These are phyloP conservation scores for Sindora glabra DNA, from an alignment of 306 rosid species.

Conservation along the genomic window DNA sequence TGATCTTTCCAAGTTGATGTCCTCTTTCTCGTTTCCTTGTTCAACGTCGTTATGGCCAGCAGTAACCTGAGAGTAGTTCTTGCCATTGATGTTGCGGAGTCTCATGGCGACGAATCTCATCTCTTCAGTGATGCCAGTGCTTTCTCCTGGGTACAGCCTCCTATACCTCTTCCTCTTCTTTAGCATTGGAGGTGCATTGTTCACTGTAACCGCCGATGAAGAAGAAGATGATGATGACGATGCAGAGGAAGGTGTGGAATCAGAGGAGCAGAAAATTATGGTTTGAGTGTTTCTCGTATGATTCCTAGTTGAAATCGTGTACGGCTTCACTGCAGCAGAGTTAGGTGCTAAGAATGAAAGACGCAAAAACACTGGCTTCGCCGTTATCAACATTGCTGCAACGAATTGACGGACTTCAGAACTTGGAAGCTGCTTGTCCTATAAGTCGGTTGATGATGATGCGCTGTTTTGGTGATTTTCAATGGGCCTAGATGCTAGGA, in stretches of 20 bases:
- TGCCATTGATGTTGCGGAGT: slow-evolving; percentile 44
- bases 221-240: neutral
- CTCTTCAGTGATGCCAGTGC: slow-evolving; percentile 79
- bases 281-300: neutral
- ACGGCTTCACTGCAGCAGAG: neutral
- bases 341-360: neutral
- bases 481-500: too few relatives aligned
- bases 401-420: too few relatives aligned
- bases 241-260: slow-evolving; percentile 1
- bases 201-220: neutral
- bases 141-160: slow-evolving; percentile 73
- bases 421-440: too few relatives aligned
- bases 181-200: slow-evolving; percentile 17
- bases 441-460: too few relatives aligned
- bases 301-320: neutral
- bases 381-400: slow-evolving; percentile 27
- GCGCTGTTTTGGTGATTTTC: too few relatives aligned
- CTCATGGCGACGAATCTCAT: slow-evolving; percentile 92
- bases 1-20: neutral
- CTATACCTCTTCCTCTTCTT: slow-evolving; percentile 52
- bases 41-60: neutral
- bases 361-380: slow-evolving; percentile 6
- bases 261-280: slow-evolving; percentile 18
- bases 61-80: slow-evolving; percentile 17
- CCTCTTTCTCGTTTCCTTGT: slow-evolving; percentile 3